Evolutionary conservation across 2,329 filamentous ascomycete genomes (phyloP).

Genomic region (Basipetospora chlamydospora): DNA sequence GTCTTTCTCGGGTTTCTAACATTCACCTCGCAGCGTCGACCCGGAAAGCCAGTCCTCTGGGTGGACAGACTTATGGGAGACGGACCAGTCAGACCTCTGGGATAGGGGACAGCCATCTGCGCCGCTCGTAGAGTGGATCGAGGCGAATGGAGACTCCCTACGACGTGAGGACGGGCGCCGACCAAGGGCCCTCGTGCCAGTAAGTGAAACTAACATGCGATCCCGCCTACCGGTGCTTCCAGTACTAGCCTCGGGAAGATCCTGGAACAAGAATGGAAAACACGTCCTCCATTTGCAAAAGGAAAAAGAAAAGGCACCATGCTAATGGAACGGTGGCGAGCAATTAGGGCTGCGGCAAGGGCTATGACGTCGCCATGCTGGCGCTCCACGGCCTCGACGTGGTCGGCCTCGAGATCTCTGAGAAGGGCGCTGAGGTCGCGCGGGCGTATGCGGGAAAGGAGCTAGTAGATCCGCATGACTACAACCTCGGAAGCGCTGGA

Average conservation of each 20-base stretch:
- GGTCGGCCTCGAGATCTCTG: constrained; percentile 6
- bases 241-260: not conserved
- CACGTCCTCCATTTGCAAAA: not conserved
- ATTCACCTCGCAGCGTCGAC: too few species aligned
- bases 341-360: constrained; percentile 3
- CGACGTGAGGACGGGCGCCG: not conserved
- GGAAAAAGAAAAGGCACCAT: not conserved
- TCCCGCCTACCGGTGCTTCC: not conserved
- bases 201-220: not conserved
- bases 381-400: constrained; percentile 7
- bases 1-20: not conserved
- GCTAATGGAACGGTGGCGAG: not conserved
- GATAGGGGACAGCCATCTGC: not conserved
- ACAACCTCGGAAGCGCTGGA: not conserved
- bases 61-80: constrained; percentile 4
- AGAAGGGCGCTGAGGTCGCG: not conserved
- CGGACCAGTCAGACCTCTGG: constrained; percentile 1
- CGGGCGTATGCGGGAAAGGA: not conserved
- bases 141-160: not conserved
- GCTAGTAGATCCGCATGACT: not conserved
- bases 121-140: not conserved
- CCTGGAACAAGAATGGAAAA: not conserved
- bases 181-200: not conserved
- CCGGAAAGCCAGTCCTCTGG: constrained; percentile 1
- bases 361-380: constrained; percentile 4